Base-by-base conservation (phyloP, 1,139 yeast species). In the Suhomyces guaymorum region DNA sequence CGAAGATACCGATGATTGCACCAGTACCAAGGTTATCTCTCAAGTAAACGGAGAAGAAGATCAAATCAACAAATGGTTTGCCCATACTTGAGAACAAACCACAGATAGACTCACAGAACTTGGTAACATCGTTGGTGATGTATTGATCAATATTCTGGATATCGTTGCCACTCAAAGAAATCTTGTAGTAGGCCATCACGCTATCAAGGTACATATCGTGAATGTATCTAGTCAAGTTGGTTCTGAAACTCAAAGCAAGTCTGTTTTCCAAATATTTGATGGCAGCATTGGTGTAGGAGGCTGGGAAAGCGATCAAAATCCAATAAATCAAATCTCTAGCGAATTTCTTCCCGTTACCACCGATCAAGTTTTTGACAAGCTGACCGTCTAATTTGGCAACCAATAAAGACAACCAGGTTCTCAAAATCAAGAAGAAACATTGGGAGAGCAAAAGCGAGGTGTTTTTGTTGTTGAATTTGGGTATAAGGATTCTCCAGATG, bases 371-470 rank as follows among this genome's bases (percentile, higher is more conserved):
- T 55, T 87, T 82, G 30, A 89, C 96, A 35, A 90, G 84, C 55
- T 86, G 92, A 52, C 97, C 97, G 60, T 90, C 97, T 33, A 90
- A 68, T 54, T 84, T 83, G 4, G 97, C 95, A 28, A 90, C 89
- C 40, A 89, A 65, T 39, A 90, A 69, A 19, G 95, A 84, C 40
- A 90, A 70, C 85, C 92, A 90, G 1, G 97, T 90, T 60, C 97
- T 73, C 45, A 88, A 69, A 19, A 87, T 70, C 37, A 90, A 70
- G 52, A 88, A 86, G 44, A 80, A 70, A 37, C 94, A 80, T 52
- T 90, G 96, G 6, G 88, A 69, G 3, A 78, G 56, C 31, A 90
- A 64, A 32, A 87, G 61, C 14, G 79, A 72, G 0, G 90, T 70
- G 51, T 87, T 87, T 52, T 79, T 81, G 46, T 84, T 78, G 37